A percentile compares a stretch with the other conserved stretches of the same genome.
Evolutionary conservation across 768 basidiomycete genomes (phyloP).

Genomic region (Butyriboletus loyo): DNA sequence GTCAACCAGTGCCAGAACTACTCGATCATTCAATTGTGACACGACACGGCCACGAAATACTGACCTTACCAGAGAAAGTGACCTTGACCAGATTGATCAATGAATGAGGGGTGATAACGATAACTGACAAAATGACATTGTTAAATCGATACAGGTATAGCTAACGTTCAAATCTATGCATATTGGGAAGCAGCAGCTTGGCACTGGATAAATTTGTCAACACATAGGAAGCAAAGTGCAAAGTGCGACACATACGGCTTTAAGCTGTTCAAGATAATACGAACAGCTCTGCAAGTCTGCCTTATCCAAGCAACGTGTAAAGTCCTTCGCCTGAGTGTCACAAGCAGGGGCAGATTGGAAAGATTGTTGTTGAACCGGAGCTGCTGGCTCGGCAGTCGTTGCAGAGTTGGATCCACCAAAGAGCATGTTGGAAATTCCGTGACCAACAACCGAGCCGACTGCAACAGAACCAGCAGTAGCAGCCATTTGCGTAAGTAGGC

Average conservation of each 20-base stretch:
- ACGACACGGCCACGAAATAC: neutral
- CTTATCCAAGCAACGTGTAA: constrained; percentile 82
- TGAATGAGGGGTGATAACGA: constrained; percentile 1
- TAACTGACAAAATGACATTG: constrained; percentile 8
- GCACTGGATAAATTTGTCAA: constrained; percentile 44
- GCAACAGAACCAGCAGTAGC: constrained; percentile 90
- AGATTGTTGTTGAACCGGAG: constrained; percentile 46
- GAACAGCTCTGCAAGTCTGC: constrained; percentile 75
- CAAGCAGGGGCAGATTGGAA: constrained; percentile 52
- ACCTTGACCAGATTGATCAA: neutral
- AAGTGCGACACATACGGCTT: constrained; percentile 57
- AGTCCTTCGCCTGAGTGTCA: constrained; percentile 82
- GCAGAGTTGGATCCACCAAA: constrained; percentile 64
- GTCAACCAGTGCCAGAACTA: neutral
- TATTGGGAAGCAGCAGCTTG: constrained; percentile 71
- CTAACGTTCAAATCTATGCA: constrained; percentile 25
- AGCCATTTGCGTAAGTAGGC: constrained; percentile 81
- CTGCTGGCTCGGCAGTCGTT: constrained; percentile 45
- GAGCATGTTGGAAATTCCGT: constrained; percentile 87
- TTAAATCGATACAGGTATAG: constrained; percentile 3
- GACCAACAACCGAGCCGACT: constrained; percentile 82
- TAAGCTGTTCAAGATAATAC: constrained; percentile 87
- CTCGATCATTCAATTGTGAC: neutral
- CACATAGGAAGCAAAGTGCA: constrained; percentile 1
- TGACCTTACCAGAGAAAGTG: neutral